Evolutionary conservation across 257 asterid species (phyloP), one percentile per base, ranked within the genome.

Genomic region (Coffea canephora): DNA sequence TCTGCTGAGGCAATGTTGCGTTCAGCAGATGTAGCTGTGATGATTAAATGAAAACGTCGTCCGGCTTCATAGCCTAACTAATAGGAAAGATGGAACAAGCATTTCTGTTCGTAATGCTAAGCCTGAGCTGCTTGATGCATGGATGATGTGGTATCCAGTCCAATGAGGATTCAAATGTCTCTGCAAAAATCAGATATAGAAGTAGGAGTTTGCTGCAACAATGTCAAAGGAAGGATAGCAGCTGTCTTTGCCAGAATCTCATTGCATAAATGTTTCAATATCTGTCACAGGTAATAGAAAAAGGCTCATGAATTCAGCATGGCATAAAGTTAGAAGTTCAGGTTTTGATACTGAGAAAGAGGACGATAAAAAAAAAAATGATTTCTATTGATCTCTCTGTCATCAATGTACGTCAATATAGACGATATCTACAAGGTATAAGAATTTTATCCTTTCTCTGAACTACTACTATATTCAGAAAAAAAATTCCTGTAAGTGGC

Each of bases 121-220:
- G 92, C 74, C 79, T 86, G 18, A 78, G 85, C 49, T 90, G 97
- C 86, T 57, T 90, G 84, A 45, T 48, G 55, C 85, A 78, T 91
- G 88, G 91, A 76, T 18, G 88, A 85, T 80, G 81, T 89, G 49
- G 93, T 86, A 19, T 85, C 91, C 2, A 70, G 79, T 77, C 83
- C 90, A 43, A 81, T 83, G 83, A 91, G 84, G 86, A 59, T 91
- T 88, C 92, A 91, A 64, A 69, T 73, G 73, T 77, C 80, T 49
- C 61, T 82, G 54, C 87, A 82, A 23, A 88, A 82, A 50, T 48
- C 82, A 73, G 66, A 76, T 41, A 8, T 66, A 72, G 69, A 61
- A 23, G 14, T 4, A 18, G 8, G 62, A 9, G 25, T 57, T 18
- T 57, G 10, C 25, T 18, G 9, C 25, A 57, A 57, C n/a, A 57